These are phyloP conservation scores for Zelopaecilomyces penicillatus DNA, from an alignment of 2,329 filamentous ascomycete genomes.

Conservation along the genomic window DNA sequence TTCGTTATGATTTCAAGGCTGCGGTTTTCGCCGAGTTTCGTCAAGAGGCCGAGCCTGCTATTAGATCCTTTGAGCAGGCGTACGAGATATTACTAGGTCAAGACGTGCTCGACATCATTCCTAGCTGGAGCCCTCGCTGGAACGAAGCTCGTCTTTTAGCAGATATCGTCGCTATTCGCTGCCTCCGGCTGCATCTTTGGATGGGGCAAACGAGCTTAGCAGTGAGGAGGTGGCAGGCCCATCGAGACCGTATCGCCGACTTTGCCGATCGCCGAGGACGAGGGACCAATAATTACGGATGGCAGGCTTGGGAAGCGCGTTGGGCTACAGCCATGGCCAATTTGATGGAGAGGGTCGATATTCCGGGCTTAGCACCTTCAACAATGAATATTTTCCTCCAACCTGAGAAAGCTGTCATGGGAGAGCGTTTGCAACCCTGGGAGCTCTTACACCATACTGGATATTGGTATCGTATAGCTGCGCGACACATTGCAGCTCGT, in stretches of 20 bases:
- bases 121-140: slow-evolving; percentile 84
- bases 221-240: slow-evolving; percentile 70
- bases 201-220: slow-evolving; percentile 70
- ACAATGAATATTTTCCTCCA: slow-evolving; percentile 40
- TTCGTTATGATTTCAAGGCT: slow-evolving; percentile 90
- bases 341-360: slow-evolving; percentile 45
- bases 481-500: slow-evolving; percentile 46
- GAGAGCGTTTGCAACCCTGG: slow-evolving; percentile 53
- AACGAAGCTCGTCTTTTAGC: slow-evolving; percentile 85
- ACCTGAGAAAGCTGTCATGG: slow-evolving; percentile 50
- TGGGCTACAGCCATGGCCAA: slow-evolving; percentile 57
- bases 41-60: slow-evolving; percentile 81
- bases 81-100: slow-evolving; percentile 75
- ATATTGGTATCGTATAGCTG: slow-evolving; percentile 57
- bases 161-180: slow-evolving; percentile 72
- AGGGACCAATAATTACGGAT: slow-evolving; percentile 82
- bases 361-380: slow-evolving; percentile 40
- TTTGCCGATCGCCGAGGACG: slow-evolving; percentile 76
- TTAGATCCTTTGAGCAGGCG: slow-evolving; percentile 77
- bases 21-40: slow-evolving; percentile 87
- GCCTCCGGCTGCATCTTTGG: slow-evolving; percentile 76
- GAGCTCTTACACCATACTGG: slow-evolving; percentile 57
- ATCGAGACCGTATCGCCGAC: slow-evolving; percentile 64
- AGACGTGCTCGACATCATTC: slow-evolving; percentile 80
- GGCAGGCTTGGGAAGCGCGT: slow-evolving; percentile 85